Conservation (phyloP, 148 eudicot genomes). For the Heliosperma pusillum region DNA sequence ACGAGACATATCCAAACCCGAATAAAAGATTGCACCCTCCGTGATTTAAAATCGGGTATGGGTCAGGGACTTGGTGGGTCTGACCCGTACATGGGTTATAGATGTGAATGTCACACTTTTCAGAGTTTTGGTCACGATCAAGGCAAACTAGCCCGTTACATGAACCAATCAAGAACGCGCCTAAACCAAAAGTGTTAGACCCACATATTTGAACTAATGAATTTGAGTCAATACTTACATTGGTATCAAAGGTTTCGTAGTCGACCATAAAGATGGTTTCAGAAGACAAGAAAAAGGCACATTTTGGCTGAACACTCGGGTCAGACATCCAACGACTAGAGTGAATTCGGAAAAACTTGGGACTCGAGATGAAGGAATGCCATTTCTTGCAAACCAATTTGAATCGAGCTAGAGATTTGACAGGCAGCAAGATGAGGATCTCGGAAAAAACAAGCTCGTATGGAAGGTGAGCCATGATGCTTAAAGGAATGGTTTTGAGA, state of each 20-base stretch:
- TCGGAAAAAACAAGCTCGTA: neutral
- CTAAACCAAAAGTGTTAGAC: slow-evolving; percentile 16
- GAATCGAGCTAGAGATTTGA: slow-evolving; percentile 10
- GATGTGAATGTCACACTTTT: slow-evolving; percentile 16
- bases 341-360: slow-evolving; percentile 19
- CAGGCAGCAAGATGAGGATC: slow-evolving; percentile 7
- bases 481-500: too few relatives aligned
- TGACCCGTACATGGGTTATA: slow-evolving; percentile 20
- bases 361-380: slow-evolving; percentile 8
- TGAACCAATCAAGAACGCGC: slow-evolving; percentile 27
- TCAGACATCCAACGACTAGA: slow-evolving; percentile 15
- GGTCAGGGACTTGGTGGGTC: slow-evolving; percentile 5
- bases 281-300: slow-evolving; percentile 19
- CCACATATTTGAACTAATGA: slow-evolving; percentile 10
- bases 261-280: slow-evolving; percentile 23
- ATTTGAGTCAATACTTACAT: slow-evolving; percentile 6
- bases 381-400: slow-evolving; percentile 10
- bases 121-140: neutral
- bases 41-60: slow-evolving; percentile 21
- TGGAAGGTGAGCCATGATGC: neutral
- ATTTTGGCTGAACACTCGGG: slow-evolving; percentile 20
- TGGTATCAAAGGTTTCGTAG: slow-evolving; percentile 22
- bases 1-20: slow-evolving; percentile 29
- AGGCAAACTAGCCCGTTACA: slow-evolving; percentile 27
- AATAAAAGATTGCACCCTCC: slow-evolving; percentile 16